Evolutionary conservation across 2,329 filamentous ascomycete genomes (phyloP).

Genomic region (Coniochaeta hoffmannii): DNA sequence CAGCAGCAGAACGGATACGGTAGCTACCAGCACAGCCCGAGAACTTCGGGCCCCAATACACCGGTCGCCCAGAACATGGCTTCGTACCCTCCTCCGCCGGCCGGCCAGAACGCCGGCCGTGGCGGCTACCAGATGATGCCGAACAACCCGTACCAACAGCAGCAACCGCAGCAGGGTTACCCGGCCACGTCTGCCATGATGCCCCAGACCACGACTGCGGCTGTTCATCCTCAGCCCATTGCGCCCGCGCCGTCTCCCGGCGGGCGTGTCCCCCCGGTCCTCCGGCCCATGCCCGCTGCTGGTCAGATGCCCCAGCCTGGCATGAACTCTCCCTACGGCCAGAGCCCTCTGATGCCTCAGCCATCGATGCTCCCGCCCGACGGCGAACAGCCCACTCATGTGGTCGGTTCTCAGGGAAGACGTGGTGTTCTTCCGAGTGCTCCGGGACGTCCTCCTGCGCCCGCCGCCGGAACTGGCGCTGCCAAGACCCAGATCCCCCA

Average conservation of each 20-base stretch:
- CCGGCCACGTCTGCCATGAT: conserved; percentile 53
- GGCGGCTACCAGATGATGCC: conserved; percentile 47
- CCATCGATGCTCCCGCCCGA: conserved; percentile 46
- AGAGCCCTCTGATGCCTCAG: conserved; percentile 47
- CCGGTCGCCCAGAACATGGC: conserved; percentile 48
- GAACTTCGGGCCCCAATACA: conserved; percentile 54
- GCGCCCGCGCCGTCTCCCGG: conserved; percentile 58
- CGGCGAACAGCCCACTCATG: conserved; percentile 69
- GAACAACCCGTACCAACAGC: conserved; percentile 42
- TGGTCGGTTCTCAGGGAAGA: conserved; percentile 89
- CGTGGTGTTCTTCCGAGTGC: conserved; percentile 88
- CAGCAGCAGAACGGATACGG: conserved; percentile 43
- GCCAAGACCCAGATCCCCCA: conserved; percentile 80
- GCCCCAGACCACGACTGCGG: conserved; percentile 57
- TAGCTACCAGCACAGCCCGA: conserved; percentile 53
- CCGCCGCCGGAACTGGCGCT: conserved; percentile 58
- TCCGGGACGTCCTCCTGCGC: conserved; percentile 73
- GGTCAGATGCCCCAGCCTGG: conserved; percentile 53
- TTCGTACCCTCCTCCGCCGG: conserved; percentile 38
- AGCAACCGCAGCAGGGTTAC: conserved; percentile 47
- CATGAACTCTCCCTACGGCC: conserved; percentile 53
- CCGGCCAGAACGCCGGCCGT: conserved; percentile 36
- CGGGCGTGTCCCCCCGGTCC: conserved; percentile 49
- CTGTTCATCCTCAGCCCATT: conserved; percentile 68
- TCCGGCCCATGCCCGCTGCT: conserved; percentile 65